A percentile compares a stretch with the other conserved stretches of the same genome.
These are phyloP conservation scores for Senna tora DNA, from an alignment of 306 rosid genomes.

Conservation along the genomic window DNA sequence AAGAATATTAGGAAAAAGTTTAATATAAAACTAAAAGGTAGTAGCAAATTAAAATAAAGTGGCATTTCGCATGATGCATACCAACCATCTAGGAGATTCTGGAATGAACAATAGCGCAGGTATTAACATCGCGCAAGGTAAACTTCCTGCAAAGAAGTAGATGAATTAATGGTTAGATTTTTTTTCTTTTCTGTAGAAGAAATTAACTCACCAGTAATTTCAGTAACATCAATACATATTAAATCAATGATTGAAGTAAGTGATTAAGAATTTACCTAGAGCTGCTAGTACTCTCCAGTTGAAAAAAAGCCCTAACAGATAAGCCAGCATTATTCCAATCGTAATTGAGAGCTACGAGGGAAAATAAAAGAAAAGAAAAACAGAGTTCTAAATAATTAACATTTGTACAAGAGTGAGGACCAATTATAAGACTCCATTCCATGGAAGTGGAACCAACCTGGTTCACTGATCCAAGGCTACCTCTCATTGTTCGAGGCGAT, in stretches of 20 bases:
- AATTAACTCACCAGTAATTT: not conserved
- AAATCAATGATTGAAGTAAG: not conserved
- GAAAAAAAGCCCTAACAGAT: slow-evolving; percentile 67
- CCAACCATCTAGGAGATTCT: slow-evolving; percentile 96
- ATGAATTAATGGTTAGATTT: not conserved
- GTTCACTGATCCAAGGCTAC: slow-evolving; percentile 71
- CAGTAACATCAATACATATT: not conserved
- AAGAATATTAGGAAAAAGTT: not conserved
- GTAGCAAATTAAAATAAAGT: too few species aligned
- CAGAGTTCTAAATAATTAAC: not conserved
- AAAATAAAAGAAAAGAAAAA: not conserved
- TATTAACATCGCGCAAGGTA: slow-evolving; percentile 67
- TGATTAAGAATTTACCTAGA: slow-evolving; percentile 46
- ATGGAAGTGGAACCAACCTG: slow-evolving; percentile 52
- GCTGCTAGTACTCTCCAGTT: slow-evolving; percentile 73
- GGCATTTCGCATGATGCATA: slow-evolving; percentile 42
- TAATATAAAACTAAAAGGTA: too few species aligned
- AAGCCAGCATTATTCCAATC: slow-evolving; percentile 67
- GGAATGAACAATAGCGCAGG: slow-evolving; percentile 78
- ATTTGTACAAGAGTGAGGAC: not conserved
- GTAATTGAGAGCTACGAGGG: slow-evolving; percentile 59
- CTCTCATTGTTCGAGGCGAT: slow-evolving; percentile 79
- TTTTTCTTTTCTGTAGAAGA: not conserved
- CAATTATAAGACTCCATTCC: slow-evolving; percentile 6
- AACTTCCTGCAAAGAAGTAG: slow-evolving; percentile 53